phyloP scores from a whole-genome alignment of 2,329 filamentous ascomycete species.

The Myriosclerotinia curreyana region DNA sequence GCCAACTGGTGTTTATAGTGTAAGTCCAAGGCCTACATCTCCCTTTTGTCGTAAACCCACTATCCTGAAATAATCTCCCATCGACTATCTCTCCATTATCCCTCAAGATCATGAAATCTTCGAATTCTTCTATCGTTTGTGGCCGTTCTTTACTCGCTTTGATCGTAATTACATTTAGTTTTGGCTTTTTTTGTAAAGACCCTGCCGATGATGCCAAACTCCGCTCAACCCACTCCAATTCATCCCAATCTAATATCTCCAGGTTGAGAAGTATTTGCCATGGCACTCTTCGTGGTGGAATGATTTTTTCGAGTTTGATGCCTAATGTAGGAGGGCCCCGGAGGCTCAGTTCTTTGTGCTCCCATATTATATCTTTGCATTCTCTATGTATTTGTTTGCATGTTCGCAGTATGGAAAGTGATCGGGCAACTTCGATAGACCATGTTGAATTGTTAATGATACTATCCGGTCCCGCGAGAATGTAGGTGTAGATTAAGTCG shows the following conservation, averaged over 20 bases:
- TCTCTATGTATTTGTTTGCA: constrained; percentile 37
- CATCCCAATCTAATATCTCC: constrained; percentile 36
- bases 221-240: constrained; percentile 33
- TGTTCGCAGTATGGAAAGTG: constrained; percentile 34
- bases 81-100: constrained; percentile 32
- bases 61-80: constrained; percentile 33
- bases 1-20: constrained; percentile 35
- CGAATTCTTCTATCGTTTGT: constrained; percentile 32
- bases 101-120: constrained; percentile 32
- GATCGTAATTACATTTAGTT: constrained; percentile 29
- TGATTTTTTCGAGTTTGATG: constrained; percentile 24
- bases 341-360: constrained; percentile 31
- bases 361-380: constrained; percentile 37
- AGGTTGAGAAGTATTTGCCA: constrained; percentile 32
- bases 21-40: not conserved
- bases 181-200: not conserved
- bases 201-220: constrained; percentile 6
- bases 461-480: constrained; percentile 31
- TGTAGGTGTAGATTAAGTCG: constrained; percentile 36
- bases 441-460: constrained; percentile 33
- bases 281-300: not conserved
- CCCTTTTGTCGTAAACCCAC: not conserved
- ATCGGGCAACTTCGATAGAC: constrained; percentile 32
- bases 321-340: constrained; percentile 27
- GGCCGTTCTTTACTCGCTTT: constrained; percentile 33